Evolutionary conservation across 345 rosid genomes (phyloP).

Genomic region (Orychophragmus violaceus): DNA sequence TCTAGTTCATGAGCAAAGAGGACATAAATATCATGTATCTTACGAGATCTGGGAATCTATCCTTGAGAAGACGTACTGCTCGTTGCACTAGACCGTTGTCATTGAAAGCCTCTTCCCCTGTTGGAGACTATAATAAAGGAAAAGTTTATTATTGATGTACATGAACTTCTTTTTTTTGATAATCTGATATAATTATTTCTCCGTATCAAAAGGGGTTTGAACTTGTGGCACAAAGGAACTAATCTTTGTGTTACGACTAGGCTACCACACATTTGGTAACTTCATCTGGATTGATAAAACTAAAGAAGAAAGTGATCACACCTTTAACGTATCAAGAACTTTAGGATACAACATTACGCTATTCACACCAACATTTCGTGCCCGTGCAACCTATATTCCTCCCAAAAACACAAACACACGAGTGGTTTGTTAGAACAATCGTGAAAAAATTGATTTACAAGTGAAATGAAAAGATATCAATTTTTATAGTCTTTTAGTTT

Average conservation of each 20-base stretch:
- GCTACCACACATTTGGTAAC: too few relatives aligned
- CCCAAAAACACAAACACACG: neutral
- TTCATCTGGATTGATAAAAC: neutral
- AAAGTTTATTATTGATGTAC: neutral
- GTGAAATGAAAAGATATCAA: neutral
- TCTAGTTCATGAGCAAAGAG: neutral
- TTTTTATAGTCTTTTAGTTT: neutral
- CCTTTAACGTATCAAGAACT: constrained; percentile 85
- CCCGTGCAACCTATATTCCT: constrained; percentile 59
- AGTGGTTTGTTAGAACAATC: neutral
- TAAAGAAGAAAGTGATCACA: constrained; percentile 16
- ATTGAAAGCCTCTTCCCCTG: constrained; percentile 88
- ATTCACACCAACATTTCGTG: constrained; percentile 87
- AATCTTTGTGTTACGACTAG: too few relatives aligned
- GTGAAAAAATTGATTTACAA: neutral
- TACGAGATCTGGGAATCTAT: constrained; percentile 81
- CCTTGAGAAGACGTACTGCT: constrained; percentile 66
- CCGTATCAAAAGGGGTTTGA: too few relatives aligned
- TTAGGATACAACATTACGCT: constrained; percentile 82
- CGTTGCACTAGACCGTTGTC: constrained; percentile 84
- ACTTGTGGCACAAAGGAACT: too few relatives aligned
- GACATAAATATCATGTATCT: constrained; percentile 19
- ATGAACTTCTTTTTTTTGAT: too few relatives aligned
- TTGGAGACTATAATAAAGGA: constrained; percentile 43
- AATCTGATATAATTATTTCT: too few relatives aligned